Percentiles rank a stretch among this genome's conserved stretches.
phyloP scores from a whole-genome alignment of 768 basidiomycete genomes.

The Fomitopsis serialis region DNA sequence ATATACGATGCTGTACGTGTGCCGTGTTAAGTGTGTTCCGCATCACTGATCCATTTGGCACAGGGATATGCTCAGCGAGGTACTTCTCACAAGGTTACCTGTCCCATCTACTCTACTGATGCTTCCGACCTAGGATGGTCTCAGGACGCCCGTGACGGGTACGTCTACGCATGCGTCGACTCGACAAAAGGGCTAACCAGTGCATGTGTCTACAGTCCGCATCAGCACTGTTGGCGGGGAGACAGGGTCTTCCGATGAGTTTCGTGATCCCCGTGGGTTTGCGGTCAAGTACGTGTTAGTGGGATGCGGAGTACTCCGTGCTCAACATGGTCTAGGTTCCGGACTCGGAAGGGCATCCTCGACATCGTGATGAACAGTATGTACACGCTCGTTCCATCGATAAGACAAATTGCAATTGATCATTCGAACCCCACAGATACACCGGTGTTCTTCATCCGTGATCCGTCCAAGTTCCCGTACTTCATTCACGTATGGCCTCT shows the following conservation, averaged over 20 bases:
- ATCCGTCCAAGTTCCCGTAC: slow-evolving; percentile 46
- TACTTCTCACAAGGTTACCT: neutral
- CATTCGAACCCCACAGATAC: slow-evolving; percentile 32
- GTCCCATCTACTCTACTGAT: neutral
- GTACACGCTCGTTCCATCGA: neutral
- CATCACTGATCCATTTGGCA: slow-evolving; percentile 16
- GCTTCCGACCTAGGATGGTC: slow-evolving; percentile 19
- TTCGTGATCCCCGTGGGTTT: slow-evolving; percentile 50
- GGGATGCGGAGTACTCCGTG: neutral
- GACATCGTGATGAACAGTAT: slow-evolving; percentile 29
- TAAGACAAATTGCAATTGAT: neutral
- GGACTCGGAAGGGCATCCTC: slow-evolving; percentile 33
- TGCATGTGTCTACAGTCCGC: slow-evolving; percentile 25
- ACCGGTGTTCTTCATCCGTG: slow-evolving; percentile 45
- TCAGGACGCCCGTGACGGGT: slow-evolving; percentile 28
- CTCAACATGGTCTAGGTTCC: slow-evolving; percentile 19
- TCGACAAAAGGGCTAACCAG: neutral
- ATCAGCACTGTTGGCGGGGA: slow-evolving; percentile 56
- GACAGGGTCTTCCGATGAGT: slow-evolving; percentile 41
- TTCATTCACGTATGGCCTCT: slow-evolving; percentile 26
- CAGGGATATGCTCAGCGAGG: slow-evolving; percentile 30
- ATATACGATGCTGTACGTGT: slow-evolving; percentile 26
- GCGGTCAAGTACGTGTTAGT: slow-evolving; percentile 36
- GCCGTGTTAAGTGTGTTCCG: slow-evolving; percentile 11
- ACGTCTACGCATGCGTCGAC: neutral